Conservation (phyloP, 306 rosid genomes). For the Cicer judaicum region DNA sequence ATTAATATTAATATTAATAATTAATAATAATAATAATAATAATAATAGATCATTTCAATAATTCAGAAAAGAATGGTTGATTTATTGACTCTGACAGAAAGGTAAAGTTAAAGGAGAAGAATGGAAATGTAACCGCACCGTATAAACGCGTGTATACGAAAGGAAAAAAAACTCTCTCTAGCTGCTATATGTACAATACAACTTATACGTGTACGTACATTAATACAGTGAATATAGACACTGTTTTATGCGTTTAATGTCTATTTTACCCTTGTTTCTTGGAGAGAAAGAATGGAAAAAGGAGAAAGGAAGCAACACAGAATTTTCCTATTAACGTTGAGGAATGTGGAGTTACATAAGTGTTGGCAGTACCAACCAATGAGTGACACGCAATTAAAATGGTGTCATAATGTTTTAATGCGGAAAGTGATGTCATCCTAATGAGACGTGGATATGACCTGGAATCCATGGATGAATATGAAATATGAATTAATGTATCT, state of each 20-base stretch:
- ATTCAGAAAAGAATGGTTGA: not conserved
- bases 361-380: slow-evolving; percentile 2
- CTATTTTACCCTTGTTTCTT: too few relatives aligned
- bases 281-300: too few relatives aligned
- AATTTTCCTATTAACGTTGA: too few relatives aligned
- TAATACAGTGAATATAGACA: too few relatives aligned
- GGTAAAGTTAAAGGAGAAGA: too few relatives aligned
- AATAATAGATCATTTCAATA: not conserved
- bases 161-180: too few relatives aligned
- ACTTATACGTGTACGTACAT: too few relatives aligned
- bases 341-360: not conserved
- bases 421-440: not conserved
- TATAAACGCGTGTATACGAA: too few relatives aligned
- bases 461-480: not conserved
- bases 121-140: too few relatives aligned
- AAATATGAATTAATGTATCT: not conserved
- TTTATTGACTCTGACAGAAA: not conserved
- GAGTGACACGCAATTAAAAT: not conserved
- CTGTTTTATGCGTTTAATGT: too few relatives aligned
- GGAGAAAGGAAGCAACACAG: too few relatives aligned
- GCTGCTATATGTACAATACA: too few relatives aligned
- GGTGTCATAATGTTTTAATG: not conserved
- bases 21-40: not conserved
- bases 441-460: not conserved
- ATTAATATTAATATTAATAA: not conserved